Conservation (phyloP, 1,139 yeast genomes). For the Yamadazyma trypodendri region DNA sequence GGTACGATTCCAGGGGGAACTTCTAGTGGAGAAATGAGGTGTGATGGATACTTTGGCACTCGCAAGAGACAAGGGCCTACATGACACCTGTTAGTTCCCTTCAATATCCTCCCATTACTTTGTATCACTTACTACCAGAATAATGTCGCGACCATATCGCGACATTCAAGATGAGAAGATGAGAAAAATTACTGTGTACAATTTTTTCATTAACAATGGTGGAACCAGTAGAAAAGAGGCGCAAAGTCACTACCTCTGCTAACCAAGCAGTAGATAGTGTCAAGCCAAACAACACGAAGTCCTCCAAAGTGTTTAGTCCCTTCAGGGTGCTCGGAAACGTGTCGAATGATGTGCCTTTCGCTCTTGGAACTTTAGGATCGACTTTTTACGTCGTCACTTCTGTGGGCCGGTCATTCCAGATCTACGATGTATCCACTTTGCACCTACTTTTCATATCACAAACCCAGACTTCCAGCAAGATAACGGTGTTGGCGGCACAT, state of each 20-base stretch:
- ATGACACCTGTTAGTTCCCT: no score
- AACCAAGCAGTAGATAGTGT: no score
- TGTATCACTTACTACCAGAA: no score
- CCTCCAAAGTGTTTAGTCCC: conserved; percentile 44
- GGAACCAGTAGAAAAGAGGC: conserved; percentile 32
- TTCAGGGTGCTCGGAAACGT: conserved; percentile 62
- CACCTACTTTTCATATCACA: conserved; percentile 86
- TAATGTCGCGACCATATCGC: conserved; percentile 8
- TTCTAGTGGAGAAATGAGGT: no score
- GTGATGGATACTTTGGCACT: no score
- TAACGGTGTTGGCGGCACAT: conserved; percentile 75
- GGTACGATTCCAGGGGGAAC: no score
- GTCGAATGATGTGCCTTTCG: conserved; percentile 77
- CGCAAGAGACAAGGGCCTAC: no score
- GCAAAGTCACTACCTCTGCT: conserved; percentile 19
- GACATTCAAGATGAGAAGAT: conserved; percentile 3
- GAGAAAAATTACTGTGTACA: conserved; percentile 6
- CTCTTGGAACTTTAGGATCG: conserved; percentile 85
- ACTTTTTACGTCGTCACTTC: conserved; percentile 86
- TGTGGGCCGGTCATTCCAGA: conserved; percentile 88
- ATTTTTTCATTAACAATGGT: conserved; percentile 21
- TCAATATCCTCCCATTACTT: no score
- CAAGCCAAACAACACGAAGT: conserved; percentile 10
- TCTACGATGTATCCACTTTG: conserved; percentile 87
- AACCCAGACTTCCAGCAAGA: conserved; percentile 67